Evolutionary conservation across 257 asterid species (phyloP), one percentile per base, ranked within the genome.

Genomic region (Lycium barbarum): DNA sequence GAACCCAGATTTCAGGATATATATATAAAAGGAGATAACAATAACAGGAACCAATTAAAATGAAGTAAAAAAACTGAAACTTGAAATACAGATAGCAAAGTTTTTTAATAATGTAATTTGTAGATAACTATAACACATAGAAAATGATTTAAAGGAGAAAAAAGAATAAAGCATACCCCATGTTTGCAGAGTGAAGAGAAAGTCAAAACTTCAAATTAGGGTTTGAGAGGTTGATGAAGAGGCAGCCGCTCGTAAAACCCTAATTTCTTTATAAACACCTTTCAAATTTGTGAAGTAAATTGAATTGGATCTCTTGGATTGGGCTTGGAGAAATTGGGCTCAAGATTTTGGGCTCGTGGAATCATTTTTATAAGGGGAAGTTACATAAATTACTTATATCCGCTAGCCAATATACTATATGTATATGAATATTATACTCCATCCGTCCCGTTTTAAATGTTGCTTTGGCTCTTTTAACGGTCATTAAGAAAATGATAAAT

Each of bases 121-220:
- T 3, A 72, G 57, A 40, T 43, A n/a, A 71, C 17, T 71, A 0
- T 45, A 72, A 47, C 47, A 51, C 7, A 51, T 3, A 2, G 12
- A 51, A 26, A 76, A 51, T 22, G 15, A 26, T 26, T 26, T 1
- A 26, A 20, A 73, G 11, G 9, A 8, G 1, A 2, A 26, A 9
- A 20, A 26, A 7, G 3, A 8, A 1, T 4, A 74, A 74, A 22
- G 3, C 63, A 11, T 51, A 76, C 82, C 82, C 82, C 82, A 76
- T 76, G 82, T 53, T 76, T 76, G 63, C 49, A 14, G 82, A 76
- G 33, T 76, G 26, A 51, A 76, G 22, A 51, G 26, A 53, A 76
- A 8, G 65, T 76, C 82, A 51, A 76, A 76, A 26, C 33, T 26
- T 7, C 65, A 53, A 8, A 53, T 54, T 76, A 76, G 81, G 62